These are phyloP conservation scores for Phytopythium aichiense DNA, from an alignment of 352 stramenopile species.

Conservation along the genomic window DNA sequence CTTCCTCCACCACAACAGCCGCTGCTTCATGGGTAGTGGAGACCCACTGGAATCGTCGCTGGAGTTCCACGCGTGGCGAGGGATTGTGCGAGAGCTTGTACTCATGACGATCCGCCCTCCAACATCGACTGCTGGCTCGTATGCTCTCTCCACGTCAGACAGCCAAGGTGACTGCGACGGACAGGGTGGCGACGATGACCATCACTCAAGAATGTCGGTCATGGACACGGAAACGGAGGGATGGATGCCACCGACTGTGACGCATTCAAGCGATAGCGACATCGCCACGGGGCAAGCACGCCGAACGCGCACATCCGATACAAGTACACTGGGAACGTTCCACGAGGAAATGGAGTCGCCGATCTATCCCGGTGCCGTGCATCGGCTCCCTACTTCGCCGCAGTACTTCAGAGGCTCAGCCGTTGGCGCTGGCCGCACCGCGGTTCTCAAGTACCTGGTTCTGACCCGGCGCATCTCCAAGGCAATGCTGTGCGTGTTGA, in stretches of 20 bases:
- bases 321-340: constrained; percentile 21
- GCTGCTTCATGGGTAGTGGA: constrained; percentile 49
- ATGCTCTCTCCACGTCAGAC: no score
- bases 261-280: background rate
- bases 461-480: constrained; percentile 35
- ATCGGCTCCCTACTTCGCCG: constrained; percentile 1
- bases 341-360: constrained; percentile 9
- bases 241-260: background rate
- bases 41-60: constrained; percentile 53
- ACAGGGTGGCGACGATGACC: background rate
- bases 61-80: constrained; percentile 57
- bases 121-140: background rate
- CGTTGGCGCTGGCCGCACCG: constrained; percentile 7
- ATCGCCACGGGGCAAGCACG: background rate
- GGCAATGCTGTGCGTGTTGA: constrained; percentile 39
- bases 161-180: background rate
- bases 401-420: constrained; percentile 3
- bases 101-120: constrained; percentile 6
- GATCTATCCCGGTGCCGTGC: background rate
- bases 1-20: constrained; percentile 40
- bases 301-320: constrained; percentile 11
- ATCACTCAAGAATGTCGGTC: background rate
- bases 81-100: constrained; percentile 41
- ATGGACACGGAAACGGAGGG: background rate
- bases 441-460: constrained; percentile 56